phyloP scores from a whole-genome alignment of 2,329 filamentous ascomycete species.

The Cryphonectria carpinicola region DNA sequence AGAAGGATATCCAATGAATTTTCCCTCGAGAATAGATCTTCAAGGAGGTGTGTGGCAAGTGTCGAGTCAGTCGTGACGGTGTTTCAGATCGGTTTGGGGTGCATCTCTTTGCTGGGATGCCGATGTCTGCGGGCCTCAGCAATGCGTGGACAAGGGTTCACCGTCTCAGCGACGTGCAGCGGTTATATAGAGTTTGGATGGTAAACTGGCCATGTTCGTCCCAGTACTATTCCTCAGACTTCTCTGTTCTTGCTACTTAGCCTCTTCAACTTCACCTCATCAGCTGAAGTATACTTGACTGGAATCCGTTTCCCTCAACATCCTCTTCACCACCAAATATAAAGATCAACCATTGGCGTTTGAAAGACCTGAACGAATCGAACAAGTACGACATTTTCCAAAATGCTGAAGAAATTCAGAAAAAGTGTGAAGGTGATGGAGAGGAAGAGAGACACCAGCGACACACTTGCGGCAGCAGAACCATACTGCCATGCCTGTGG shows the following conservation, averaged over 20 bases:
- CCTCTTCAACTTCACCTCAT: background rate
- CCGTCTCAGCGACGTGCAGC: background rate
- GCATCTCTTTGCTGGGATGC: background rate
- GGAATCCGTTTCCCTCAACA: background rate
- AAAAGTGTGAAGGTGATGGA: background rate
- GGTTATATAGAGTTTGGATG: constrained; percentile 2
- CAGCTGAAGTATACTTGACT: background rate
- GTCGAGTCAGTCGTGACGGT: constrained; percentile 12
- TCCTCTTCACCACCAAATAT: background rate
- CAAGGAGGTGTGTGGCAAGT: background rate
- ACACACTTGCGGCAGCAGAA: background rate
- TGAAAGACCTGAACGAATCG: background rate
- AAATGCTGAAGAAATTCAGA: constrained; percentile 24
- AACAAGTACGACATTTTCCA: background rate
- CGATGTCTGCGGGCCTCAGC: constrained; percentile 2
- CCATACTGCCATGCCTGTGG: constrained; percentile 23
- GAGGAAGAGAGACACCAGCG: background rate
- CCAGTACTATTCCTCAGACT: background rate
- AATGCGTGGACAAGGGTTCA: background rate
- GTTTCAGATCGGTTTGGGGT: constrained; percentile 24
- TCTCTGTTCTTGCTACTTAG: background rate
- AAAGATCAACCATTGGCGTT: background rate
- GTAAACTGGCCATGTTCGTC: background rate
- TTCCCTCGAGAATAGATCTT: background rate
- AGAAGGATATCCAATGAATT: no score